A percentile compares a stretch with the other conserved stretches of the same genome.
Conservation (phyloP, 495 filamentous ascomycete species). For the Patellaria atrata region DNA sequence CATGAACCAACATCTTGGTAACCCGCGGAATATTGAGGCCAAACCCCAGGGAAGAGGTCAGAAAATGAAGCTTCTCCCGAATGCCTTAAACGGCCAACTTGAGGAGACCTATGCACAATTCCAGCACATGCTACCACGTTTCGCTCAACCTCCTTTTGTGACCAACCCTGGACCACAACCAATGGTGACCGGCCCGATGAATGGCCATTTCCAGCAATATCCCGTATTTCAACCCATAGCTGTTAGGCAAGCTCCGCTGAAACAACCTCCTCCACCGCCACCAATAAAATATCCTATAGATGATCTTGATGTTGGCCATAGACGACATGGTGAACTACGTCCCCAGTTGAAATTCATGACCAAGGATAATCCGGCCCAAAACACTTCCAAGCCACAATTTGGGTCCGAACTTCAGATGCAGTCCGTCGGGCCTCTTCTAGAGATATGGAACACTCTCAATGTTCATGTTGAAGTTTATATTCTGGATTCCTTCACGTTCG, state of each 20-base stretch:
- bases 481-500: slow-evolving; percentile 93
- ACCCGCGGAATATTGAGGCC: too few species aligned
- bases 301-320: slow-evolving; percentile 63
- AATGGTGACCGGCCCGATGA: too few species aligned
- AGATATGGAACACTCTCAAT: slow-evolving; percentile 91
- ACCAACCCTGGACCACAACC: too few species aligned
- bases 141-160: too few species aligned
- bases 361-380: slow-evolving; percentile 33
- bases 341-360: slow-evolving; percentile 68
- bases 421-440: slow-evolving; percentile 64
- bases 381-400: too few species aligned
- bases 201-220: slow-evolving; percentile 21
- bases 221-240: slow-evolving; percentile 12
- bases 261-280: slow-evolving; percentile 33
- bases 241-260: too few species aligned
- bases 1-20: slow-evolving; percentile 15
- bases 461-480: slow-evolving; percentile 88
- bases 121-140: too few species aligned
- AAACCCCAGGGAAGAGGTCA: too few species aligned
- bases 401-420: slow-evolving; percentile 45
- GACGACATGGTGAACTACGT: slow-evolving; percentile 42
- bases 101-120: too few species aligned
- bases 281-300: slow-evolving; percentile 90
- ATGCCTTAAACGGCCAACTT: not conserved
- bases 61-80: too few species aligned